Evolutionary conservation across 768 basidiomycete genomes (phyloP).

Genomic region (Lentinula boryana): DNA sequence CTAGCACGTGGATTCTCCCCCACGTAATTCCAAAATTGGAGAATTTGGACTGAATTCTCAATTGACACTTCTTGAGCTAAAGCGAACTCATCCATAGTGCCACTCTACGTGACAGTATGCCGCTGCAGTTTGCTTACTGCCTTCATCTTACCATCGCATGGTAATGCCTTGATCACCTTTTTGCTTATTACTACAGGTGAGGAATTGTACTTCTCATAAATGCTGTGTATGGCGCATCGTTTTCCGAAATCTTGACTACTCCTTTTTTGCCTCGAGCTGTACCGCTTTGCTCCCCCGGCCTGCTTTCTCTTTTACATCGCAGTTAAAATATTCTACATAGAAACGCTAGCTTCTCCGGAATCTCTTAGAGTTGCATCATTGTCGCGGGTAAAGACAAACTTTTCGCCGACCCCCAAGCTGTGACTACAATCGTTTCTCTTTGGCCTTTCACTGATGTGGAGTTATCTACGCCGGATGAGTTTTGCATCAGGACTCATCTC

Average conservation of each 20-base stretch:
- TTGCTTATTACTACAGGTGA: not conserved
- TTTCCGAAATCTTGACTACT: not conserved
- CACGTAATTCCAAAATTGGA: not conserved
- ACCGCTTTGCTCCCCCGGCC: not conserved
- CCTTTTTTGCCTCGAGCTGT: not conserved
- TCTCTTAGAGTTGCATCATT: not conserved
- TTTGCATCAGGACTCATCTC: not conserved
- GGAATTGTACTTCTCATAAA: not conserved
- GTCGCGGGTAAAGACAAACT: conserved; percentile 1
- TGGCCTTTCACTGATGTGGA: not conserved
- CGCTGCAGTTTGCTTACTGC: not conserved
- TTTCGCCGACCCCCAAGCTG: conserved; percentile 1
- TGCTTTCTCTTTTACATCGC: not conserved
- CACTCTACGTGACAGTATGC: not conserved
- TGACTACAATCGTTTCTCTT: not conserved
- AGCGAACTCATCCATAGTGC: not conserved
- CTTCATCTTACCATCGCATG: not conserved
- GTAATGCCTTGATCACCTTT: not conserved
- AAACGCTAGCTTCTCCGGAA: not conserved
- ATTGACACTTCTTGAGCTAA: not conserved
- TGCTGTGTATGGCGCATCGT: conserved; percentile 3
- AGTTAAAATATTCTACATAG: not conserved
- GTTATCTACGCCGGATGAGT: not conserved
- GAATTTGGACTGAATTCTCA: not conserved
- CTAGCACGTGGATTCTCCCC: not conserved